Conservation (phyloP, 2,329 filamentous ascomycete genomes). For the Fusarium nanum region DNA sequence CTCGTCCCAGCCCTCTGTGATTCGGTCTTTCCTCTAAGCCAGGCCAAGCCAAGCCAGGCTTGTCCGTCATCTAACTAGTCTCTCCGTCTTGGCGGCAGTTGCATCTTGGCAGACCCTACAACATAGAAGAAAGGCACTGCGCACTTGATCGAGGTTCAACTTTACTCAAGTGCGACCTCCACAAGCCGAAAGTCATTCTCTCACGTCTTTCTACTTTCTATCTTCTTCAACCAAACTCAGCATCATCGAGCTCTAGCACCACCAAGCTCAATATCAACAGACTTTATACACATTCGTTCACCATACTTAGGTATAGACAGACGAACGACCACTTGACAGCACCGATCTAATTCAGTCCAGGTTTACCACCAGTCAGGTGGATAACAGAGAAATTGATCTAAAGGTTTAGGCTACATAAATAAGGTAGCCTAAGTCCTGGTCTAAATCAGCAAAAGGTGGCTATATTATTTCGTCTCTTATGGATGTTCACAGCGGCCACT, state of each 20-base stretch:
- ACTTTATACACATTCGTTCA: no score
- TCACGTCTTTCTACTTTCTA: not conserved
- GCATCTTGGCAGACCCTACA: slow-evolving; percentile 30
- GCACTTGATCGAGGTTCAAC: slow-evolving; percentile 24
- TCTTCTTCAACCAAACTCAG: slow-evolving; percentile 7
- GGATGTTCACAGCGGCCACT: not conserved
- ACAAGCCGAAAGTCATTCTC: not conserved
- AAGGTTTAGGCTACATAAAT: not conserved
- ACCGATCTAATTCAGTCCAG: not conserved
- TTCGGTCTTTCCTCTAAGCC: slow-evolving; percentile 23
- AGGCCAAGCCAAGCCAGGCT: slow-evolving; percentile 35
- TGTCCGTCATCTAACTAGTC: slow-evolving; percentile 25
- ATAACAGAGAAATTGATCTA: no score
- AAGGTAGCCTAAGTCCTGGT: not conserved
- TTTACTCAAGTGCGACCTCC: slow-evolving; percentile 14
- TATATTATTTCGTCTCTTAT: not conserved
- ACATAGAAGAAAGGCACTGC: slow-evolving; percentile 21
- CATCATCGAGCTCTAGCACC: no score
- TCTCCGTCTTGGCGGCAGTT: slow-evolving; percentile 38
- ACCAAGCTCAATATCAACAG: no score
- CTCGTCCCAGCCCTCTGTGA: slow-evolving; percentile 16
- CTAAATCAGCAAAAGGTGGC: not conserved
- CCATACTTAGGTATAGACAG: no score
- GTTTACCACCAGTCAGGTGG: no score
- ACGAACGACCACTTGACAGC: not conserved